A percentile compares a stretch with the other conserved stretches of the same genome.
Conservation (phyloP, 139 green algal genomes). For the Trebouxia sp. region DNA sequence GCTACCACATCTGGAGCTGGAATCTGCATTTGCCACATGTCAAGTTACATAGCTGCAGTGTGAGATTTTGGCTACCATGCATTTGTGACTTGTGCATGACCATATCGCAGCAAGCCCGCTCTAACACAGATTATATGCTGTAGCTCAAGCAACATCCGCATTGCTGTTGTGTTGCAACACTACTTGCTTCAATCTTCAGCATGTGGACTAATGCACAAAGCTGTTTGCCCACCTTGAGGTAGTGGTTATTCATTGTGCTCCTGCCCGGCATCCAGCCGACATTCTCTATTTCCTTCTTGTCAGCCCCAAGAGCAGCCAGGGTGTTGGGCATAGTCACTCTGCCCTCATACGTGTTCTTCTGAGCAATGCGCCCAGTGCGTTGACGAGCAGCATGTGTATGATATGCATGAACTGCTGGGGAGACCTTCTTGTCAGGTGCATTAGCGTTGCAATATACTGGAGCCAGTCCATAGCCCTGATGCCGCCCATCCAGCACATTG, state of each 20-base stretch:
- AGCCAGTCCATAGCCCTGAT: background rate
- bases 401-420: background rate
- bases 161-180: too few relatives aligned
- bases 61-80: too few relatives aligned
- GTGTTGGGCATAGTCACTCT: background rate
- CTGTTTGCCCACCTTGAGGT: background rate
- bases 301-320: background rate
- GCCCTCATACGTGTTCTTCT: background rate
- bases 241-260: background rate
- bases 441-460: background rate
- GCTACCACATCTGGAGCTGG: background rate
- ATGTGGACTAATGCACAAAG: background rate
- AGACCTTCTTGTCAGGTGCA: background rate
- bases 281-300: background rate
- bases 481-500: background rate
- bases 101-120: too few relatives aligned
- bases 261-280: background rate
- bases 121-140: too few relatives aligned
- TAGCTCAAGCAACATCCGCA: too few relatives aligned
- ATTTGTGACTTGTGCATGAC: too few relatives aligned
- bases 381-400: background rate
- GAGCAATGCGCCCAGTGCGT: background rate
- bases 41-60: background rate
- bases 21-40: background rate
- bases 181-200: too few relatives aligned